phyloP scores from a whole-genome alignment of 139 green algal genomes.

The Mesostigma viride region DNA sequence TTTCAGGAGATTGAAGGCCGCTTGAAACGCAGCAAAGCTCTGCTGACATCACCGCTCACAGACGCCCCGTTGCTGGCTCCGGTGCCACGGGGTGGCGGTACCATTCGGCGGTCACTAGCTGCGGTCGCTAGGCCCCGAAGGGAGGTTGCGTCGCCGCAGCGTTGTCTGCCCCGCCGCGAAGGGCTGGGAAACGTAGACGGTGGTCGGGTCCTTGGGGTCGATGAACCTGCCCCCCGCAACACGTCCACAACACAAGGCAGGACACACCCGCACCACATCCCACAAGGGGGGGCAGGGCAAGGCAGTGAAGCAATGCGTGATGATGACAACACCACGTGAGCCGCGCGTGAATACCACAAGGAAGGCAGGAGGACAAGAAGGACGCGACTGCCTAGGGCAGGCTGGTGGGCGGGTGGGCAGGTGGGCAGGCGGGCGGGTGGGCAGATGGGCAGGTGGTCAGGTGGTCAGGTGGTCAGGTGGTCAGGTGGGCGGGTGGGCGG shows the following conservation, averaged over 20 bases:
- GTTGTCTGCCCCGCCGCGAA: neutral
- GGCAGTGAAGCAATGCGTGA: neutral
- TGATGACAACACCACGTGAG: neutral
- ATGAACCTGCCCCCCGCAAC: conserved; percentile 21
- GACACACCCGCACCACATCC: neutral
- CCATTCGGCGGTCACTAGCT: too few species aligned
- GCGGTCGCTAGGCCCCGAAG: too few species aligned
- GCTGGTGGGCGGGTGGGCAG: conserved; percentile 23
- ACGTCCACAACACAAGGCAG: conserved; percentile 16
- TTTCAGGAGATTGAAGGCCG: too few species aligned
- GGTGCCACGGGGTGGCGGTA: too few species aligned
- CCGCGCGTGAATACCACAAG: neutral
- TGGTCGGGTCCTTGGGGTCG: conserved; percentile 31
- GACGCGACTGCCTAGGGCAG: neutral
- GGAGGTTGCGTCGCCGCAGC: neutral
- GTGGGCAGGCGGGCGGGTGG: too few species aligned
- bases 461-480: too few species aligned
- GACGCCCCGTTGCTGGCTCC: too few species aligned
- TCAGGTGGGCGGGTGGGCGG: too few species aligned
- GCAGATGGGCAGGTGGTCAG: too few species aligned
- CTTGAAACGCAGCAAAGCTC: too few species aligned
- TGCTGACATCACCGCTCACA: too few species aligned
- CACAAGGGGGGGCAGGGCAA: neutral
- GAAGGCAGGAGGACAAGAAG: neutral
- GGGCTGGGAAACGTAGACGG: conserved; percentile 30